phyloP scores from a whole-genome alignment of 257 asterid genomes.

The Lycium barbarum region DNA sequence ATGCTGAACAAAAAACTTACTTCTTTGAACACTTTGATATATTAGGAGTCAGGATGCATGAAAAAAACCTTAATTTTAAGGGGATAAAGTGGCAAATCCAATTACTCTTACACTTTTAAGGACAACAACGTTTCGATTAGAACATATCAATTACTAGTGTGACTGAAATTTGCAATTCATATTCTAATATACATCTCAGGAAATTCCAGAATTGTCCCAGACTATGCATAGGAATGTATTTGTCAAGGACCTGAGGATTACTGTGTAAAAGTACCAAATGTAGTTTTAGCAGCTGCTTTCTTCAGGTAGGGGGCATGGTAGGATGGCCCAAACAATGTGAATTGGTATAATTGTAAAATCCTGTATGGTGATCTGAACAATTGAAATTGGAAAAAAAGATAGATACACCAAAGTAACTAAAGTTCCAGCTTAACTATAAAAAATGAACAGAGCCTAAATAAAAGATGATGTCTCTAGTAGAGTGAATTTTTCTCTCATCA shows the following conservation, averaged over 20 bases:
- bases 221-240: not conserved
- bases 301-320: not conserved
- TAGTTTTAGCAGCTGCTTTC: conserved; percentile 10
- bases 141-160: conserved; percentile 9
- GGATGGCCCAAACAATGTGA: not conserved
- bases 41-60: not conserved
- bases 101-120: not conserved
- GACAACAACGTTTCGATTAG: not conserved
- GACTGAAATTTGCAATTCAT: not conserved
- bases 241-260: conserved; percentile 13
- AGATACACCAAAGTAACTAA: conserved; percentile 7
- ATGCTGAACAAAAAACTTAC: not conserved
- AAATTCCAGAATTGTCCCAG: not conserved
- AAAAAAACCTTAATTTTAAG: not conserved
- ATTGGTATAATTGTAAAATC: conserved; percentile 1
- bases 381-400: not conserved
- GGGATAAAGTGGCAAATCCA: conserved; percentile 1
- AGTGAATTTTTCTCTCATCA: not conserved
- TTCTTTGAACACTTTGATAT: not conserved
- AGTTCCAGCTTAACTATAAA: not conserved
- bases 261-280: conserved; percentile 8
- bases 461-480: conserved; percentile 5
- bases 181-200: conserved; percentile 12
- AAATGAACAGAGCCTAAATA: conserved; percentile 2
- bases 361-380: not conserved